phyloP scores from a whole-genome alignment of 345 rosid species.

The Hibiscus mutabilis region DNA sequence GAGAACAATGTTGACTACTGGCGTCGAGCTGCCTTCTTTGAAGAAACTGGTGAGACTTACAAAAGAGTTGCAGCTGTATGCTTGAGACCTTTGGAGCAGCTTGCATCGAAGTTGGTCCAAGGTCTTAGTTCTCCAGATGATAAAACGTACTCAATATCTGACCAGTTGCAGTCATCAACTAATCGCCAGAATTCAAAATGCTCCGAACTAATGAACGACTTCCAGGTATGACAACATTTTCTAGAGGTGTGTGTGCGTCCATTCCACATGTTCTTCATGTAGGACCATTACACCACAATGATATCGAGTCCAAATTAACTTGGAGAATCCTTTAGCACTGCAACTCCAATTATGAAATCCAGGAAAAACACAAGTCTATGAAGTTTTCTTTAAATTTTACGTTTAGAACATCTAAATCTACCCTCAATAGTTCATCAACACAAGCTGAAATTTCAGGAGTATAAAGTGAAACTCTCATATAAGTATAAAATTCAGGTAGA shows the following conservation, averaged over 20 bases:
- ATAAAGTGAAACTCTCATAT: not conserved
- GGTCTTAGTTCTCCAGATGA: conserved; percentile 44
- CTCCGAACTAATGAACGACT: conserved; percentile 50
- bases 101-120: conserved; percentile 55
- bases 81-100: conserved; percentile 73
- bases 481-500: not conserved
- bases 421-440: not conserved
- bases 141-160: conserved; percentile 35
- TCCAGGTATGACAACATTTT: conserved; percentile 51
- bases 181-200: conserved; percentile 37
- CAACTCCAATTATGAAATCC: not conserved
- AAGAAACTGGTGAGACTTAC: conserved; percentile 89
- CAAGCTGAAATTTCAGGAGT: not conserved
- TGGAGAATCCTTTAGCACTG: not conserved
- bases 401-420: not conserved
- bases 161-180: conserved; percentile 37
- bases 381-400: not conserved
- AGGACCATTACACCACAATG: not conserved
- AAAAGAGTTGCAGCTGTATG: conserved; percentile 66
- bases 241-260: not conserved
- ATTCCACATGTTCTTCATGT: not conserved
- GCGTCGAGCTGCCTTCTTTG: conserved; percentile 95
- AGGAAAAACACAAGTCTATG: not conserved
- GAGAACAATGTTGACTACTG: conserved; percentile 88
- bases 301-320: not conserved